Conservation (phyloP, 83 land plant genomes). For the Picea engelmannii region DNA sequence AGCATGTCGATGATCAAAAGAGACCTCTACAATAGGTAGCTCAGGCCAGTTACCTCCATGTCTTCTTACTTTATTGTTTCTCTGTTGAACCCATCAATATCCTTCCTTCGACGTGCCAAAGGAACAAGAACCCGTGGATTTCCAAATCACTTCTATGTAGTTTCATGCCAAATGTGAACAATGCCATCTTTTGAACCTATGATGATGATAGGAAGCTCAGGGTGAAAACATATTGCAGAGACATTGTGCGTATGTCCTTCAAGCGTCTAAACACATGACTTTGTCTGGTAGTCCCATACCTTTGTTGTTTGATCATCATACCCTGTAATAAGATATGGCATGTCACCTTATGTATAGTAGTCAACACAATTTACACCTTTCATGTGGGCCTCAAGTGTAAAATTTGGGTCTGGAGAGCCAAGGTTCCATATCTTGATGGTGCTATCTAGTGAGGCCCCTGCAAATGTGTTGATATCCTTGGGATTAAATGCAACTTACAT, state of each 20-base stretch:
- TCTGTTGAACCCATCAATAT: no score
- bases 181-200: slow-evolving; percentile 99
- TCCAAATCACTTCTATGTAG: slow-evolving; percentile 46
- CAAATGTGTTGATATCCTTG: slow-evolving; percentile 46
- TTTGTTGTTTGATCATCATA: slow-evolving; percentile 99
- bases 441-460: slow-evolving; percentile 48
- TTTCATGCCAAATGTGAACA: slow-evolving; percentile 93
- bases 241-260: slow-evolving; percentile 99
- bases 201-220: slow-evolving; percentile 95
- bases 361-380: slow-evolving; percentile 99
- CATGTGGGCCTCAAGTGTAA: slow-evolving; percentile 93
- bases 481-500: slow-evolving; percentile 51
- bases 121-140: no score
- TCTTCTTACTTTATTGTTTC: no score
- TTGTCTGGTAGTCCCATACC: slow-evolving; percentile 98
- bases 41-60: no score
- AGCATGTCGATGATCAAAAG: no score
- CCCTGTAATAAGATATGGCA: slow-evolving; percentile 93
- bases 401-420: slow-evolving; percentile 98
- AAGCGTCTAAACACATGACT: slow-evolving; percentile 94
- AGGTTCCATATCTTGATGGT: slow-evolving; percentile 92
- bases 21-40: no score
- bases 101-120: no score
- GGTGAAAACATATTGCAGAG: slow-evolving; percentile 95
- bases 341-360: slow-evolving; percentile 96